A percentile compares a stretch with the other conserved stretches of the same genome.
These are phyloP conservation scores for Tolypocladium tundrense DNA, from an alignment of 2,329 filamentous ascomycete species.

Conservation along the genomic window DNA sequence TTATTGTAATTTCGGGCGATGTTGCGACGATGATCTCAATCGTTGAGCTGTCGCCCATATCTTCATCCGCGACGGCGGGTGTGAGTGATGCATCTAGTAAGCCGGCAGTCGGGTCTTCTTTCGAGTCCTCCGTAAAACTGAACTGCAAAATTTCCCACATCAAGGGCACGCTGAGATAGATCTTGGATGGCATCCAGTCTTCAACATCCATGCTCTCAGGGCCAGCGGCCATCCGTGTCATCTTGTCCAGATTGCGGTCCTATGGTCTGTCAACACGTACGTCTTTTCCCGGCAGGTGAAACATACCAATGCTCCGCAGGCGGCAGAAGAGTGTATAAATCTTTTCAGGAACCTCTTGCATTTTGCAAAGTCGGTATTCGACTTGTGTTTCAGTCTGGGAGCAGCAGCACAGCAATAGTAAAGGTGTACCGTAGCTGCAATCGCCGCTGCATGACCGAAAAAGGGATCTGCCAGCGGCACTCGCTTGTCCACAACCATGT, in stretches of 20 bases:
- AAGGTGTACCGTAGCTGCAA: conserved; percentile 41
- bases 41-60: conserved; percentile 24
- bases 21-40: conserved; percentile 41
- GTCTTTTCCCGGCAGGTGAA: not conserved
- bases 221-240: conserved; percentile 38
- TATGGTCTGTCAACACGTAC: conserved; percentile 8
- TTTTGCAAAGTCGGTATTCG: conserved; percentile 40
- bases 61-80: conserved; percentile 16
- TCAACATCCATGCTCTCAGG: conserved; percentile 36
- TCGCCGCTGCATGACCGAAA: conserved; percentile 39
- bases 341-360: conserved; percentile 37
- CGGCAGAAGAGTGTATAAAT: conserved; percentile 35
- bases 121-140: conserved; percentile 27
- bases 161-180: conserved; percentile 39
- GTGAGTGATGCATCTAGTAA: conserved; percentile 32
- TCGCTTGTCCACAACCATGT: conserved; percentile 41
- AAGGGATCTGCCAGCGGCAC: conserved; percentile 39
- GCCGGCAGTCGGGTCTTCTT: conserved; percentile 23
- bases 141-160: conserved; percentile 44
- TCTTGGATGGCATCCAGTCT: conserved; percentile 42
- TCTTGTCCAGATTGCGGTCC: conserved; percentile 36
- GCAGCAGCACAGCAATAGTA: conserved; percentile 43
- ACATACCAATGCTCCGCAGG: conserved; percentile 34
- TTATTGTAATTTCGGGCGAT: conserved; percentile 39
- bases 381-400: conserved; percentile 37